Base-by-base conservation (phyloP, 345 rosid genomes). In the Linum usitatissimum region DNA sequence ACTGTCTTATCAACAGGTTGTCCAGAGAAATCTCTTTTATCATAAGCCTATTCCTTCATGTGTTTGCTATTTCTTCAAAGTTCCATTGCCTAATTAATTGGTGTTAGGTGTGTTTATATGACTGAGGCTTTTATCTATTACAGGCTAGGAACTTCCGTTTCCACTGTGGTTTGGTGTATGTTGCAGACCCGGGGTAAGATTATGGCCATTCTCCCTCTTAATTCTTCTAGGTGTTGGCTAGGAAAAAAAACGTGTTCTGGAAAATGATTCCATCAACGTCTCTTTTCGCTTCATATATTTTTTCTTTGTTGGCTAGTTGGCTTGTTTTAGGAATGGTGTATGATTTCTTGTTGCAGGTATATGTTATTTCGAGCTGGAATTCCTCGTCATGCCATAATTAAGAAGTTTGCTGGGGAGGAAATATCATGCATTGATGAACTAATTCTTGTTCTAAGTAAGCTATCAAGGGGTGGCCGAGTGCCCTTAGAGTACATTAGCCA, bases 101-200 rank as follows among this genome's bases (percentile, higher is more conserved):
- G 13, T 12, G 51, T 45, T 15, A 1, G 4, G 5, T 34, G 38
- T 45, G 51, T 15, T 15, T 3, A 45, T 9, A 15, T 45, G 51
- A 10, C 3, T 45, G 4, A 45, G 10, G 30, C 14, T 59, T 68
- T 60, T 60, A 14, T 45, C 65, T 70, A 62, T 58, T 70, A 76
- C 97, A 90, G 99, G 99, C 97, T 66, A 83, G 97, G 72, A 93
- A 90, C 75, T 93, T 90, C 57, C 73, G 88, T 57, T 87, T 90
- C 76, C 84, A 84, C 18, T 90, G 99, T 69, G 96, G 97, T 67
- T 82, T 87, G 57, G 94, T 86, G 56, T 93, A 90, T 56, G 94
- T 93, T 68, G 78, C 99, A 57, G 90, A 90, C 62, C 90, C 96
- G 63, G 99, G 99, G 99, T 87, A 74, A 73, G 91, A 67, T 31